These are phyloP conservation scores for Berkeleyomyces basicola DNA, from an alignment of 2,329 filamentous ascomycete species.

Conservation along the genomic window DNA sequence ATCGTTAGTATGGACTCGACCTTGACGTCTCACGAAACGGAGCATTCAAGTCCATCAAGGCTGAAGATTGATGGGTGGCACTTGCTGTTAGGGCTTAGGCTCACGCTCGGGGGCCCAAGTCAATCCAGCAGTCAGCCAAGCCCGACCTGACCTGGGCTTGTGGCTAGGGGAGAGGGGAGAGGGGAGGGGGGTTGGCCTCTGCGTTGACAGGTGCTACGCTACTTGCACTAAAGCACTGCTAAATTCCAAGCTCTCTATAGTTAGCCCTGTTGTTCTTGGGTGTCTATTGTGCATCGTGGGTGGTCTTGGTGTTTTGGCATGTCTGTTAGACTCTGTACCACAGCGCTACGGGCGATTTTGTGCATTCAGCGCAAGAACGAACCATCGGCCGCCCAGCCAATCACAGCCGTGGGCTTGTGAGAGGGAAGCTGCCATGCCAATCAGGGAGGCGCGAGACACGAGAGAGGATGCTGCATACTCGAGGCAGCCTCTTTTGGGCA, in stretches of 20 bases:
- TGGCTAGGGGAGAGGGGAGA: neutral
- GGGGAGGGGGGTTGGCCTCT: neutral
- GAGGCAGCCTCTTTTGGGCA: neutral
- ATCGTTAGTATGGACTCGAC: neutral
- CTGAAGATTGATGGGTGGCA: neutral
- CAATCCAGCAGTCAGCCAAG: neutral
- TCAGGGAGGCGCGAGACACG: neutral
- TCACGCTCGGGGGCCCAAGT: neutral
- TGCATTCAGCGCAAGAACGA: conserved; percentile 1
- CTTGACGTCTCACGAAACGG: neutral
- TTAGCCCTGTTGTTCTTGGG: neutral
- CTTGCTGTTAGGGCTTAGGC: neutral
- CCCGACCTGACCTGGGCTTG: neutral
- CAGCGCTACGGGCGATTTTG: conserved; percentile 5
- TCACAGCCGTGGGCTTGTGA: neutral
- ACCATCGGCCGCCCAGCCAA: neutral
- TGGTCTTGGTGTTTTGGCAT: neutral
- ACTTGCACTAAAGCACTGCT: neutral
- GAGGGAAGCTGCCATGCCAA: neutral
- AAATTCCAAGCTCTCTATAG: neutral
- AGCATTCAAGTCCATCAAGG: neutral
- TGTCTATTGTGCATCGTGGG: neutral
- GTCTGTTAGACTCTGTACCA: neutral
- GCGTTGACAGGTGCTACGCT: neutral
- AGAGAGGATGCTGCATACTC: neutral